These are phyloP conservation scores for Coniochaeta prunicola DNA, from an alignment of 2,329 filamentous ascomycete genomes.

Conservation along the genomic window DNA sequence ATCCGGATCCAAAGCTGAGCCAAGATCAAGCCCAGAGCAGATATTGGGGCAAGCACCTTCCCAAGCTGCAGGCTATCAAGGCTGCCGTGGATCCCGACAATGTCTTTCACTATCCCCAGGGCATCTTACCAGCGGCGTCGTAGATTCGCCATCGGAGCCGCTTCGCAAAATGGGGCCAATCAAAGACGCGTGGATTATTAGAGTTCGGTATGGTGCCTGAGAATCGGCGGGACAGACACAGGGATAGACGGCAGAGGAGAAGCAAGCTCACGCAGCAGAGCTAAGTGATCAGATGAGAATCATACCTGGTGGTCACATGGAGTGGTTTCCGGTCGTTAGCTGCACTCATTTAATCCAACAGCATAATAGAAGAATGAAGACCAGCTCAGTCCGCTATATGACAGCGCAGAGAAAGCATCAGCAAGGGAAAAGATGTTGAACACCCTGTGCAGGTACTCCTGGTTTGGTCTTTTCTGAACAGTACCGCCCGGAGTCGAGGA, in stretches of 20 bases:
- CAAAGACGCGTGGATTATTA: no score
- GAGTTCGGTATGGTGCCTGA: not conserved
- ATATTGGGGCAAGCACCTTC: slow-evolving; percentile 29
- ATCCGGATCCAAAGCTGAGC: slow-evolving; percentile 27
- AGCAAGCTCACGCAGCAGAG: not conserved
- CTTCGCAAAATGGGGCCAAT: no score
- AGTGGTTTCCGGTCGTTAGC: no score
- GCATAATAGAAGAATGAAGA: no score
- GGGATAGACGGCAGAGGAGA: not conserved
- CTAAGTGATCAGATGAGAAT: not conserved
- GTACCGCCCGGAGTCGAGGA: no score
- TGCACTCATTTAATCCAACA: no score
- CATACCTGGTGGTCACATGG: no score
- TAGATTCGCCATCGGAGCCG: not conserved
- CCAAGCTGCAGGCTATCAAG: slow-evolving; percentile 26
- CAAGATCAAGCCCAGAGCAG: slow-evolving; percentile 22
- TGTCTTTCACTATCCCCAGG: slow-evolving; percentile 33
- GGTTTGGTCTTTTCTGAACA: no score
- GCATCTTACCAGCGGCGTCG: slow-evolving; percentile 16
- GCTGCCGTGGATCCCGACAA: slow-evolving; percentile 26
- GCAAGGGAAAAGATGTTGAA: no score
- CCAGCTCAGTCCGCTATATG: no score
- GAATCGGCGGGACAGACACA: not conserved
- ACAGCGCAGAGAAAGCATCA: no score
- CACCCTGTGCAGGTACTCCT: no score